Evolutionary conservation across 495 filamentous ascomycete species (phyloP).

Genomic region (Aspergillus sparsus): DNA sequence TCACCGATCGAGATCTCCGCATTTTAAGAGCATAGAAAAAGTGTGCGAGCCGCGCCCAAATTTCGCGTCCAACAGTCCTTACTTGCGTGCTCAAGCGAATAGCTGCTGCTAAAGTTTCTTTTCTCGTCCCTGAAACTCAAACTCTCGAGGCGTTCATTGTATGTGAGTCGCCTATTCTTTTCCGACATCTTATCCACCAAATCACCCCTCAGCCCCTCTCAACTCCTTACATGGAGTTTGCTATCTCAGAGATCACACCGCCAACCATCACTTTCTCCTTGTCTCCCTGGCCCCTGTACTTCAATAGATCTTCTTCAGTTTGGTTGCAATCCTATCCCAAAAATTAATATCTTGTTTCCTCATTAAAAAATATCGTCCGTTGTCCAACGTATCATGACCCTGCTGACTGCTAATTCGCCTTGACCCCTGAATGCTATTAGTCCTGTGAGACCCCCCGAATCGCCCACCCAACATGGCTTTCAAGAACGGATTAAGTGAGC

Average conservation of each 20-base stretch:
- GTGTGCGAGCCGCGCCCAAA: conserved; percentile 20
- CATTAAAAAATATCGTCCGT: neutral
- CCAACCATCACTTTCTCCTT: conserved; percentile 30
- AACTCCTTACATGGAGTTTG: conserved; percentile 40
- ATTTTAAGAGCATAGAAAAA: conserved; percentile 23
- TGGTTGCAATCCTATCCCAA: conserved; percentile 18
- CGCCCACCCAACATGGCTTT: conserved; percentile 58
- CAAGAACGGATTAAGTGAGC: conserved; percentile 63
- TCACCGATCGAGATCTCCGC: conserved; percentile 33
- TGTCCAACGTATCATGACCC: conserved; percentile 20
- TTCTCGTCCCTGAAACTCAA: conserved; percentile 25
- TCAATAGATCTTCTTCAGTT: conserved; percentile 16
- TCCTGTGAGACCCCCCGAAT: conserved; percentile 32
- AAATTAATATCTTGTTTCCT: conserved; percentile 12
- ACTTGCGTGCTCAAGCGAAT: conserved; percentile 16
- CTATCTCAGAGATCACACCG: conserved; percentile 38
- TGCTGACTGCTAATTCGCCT: conserved; percentile 29
- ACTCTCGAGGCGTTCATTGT: conserved; percentile 50
- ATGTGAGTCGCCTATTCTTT: conserved; percentile 35
- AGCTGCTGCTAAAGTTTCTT: conserved; percentile 19
- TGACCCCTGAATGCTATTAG: conserved; percentile 33
- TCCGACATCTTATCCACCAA: conserved; percentile 38
- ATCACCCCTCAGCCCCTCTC: conserved; percentile 48
- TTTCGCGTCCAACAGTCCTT: conserved; percentile 31
- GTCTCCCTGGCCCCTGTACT: conserved; percentile 21